phyloP scores from a whole-genome alignment of 2,329 filamentous ascomycete species.

The Amauroascus niger region DNA sequence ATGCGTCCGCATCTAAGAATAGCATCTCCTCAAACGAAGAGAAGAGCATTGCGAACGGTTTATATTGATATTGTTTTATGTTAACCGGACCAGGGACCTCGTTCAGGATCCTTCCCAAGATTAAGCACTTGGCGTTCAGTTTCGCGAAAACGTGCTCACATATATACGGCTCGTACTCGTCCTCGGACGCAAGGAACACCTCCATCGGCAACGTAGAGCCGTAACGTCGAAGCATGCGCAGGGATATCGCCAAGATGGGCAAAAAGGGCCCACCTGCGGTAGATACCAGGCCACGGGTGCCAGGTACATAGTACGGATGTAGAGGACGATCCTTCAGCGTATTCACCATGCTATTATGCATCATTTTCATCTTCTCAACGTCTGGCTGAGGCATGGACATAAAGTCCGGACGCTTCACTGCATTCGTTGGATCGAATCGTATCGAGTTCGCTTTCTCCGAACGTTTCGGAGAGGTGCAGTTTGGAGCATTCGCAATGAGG shows the following conservation, averaged over 20 bases:
- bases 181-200: conserved; percentile 36
- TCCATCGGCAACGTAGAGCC: conserved; percentile 39
- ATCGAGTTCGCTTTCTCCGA: conserved; percentile 22
- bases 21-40: conserved; percentile 43
- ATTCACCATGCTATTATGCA: conserved; percentile 30
- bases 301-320: conserved; percentile 17
- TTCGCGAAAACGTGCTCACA: conserved; percentile 38
- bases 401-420: conserved; percentile 25
- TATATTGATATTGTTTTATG: conserved; percentile 41
- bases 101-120: conserved; percentile 37
- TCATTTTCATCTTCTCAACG: conserved; percentile 26
- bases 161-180: conserved; percentile 36
- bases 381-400: conserved; percentile 25
- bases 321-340: conserved; percentile 19
- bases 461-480: conserved; percentile 24
- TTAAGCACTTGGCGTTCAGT: conserved; percentile 36
- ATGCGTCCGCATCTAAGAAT: conserved; percentile 42
- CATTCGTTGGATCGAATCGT: conserved; percentile 23
- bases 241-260: conserved; percentile 36
- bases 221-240: conserved; percentile 39
- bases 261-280: conserved; percentile 37
- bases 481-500: conserved; percentile 26
- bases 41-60: conserved; percentile 42
- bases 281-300: conserved; percentile 27
- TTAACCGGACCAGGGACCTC: conserved; percentile 23